Base-by-base conservation (phyloP, 169 alveolate genomes). In the Miamiensis avidus region DNA sequence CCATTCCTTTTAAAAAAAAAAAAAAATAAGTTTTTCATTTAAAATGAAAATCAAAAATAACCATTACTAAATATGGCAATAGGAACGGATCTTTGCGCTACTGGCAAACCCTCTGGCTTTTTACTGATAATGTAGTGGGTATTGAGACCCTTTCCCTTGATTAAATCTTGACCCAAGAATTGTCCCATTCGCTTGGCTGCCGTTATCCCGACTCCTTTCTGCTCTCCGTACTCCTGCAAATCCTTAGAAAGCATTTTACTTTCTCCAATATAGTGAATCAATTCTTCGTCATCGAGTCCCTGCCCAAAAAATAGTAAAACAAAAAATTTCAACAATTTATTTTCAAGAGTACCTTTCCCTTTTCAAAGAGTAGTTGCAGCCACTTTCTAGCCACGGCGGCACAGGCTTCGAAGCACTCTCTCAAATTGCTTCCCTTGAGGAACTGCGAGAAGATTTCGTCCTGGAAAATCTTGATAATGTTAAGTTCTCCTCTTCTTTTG, bases 401-500 rank as follows among this genome's bases (percentile, higher is more conserved):
- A 76, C 99, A 99, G 32, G 98, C 97, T 75, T 95, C 94, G 87
- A 97, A 98, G 74, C 99, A 98, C 85, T 98, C 99, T 82, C 94
- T 96, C 85, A 98, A 94, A 65, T 97, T 95, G 30, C 86, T 88
- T 16, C 99, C 99, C 83, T 94, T 91, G 78, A 98, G 89, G 89
- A 98, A 98, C 87, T 97, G 96, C 29, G 98, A 96, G 87, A 99
- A 99, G 69, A 99, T 97, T 89, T 98, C 99, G 82, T 98, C 98
- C 91, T 99, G 99, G 81, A 99, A 98, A 49, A 97, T 94, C 97
- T 98, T 98, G 64, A 99, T 98, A 84, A 99, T 91, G 76, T 99
- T 96, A 89, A 99, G 96, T 91, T 99, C 99, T 69, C 99, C 99
- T 88, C 99, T 97, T 72, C 99, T 95, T 89, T 99, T 99, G 83